Conservation (phyloP, 2,329 filamentous ascomycete genomes). For the Alternaria sp. region DNA sequence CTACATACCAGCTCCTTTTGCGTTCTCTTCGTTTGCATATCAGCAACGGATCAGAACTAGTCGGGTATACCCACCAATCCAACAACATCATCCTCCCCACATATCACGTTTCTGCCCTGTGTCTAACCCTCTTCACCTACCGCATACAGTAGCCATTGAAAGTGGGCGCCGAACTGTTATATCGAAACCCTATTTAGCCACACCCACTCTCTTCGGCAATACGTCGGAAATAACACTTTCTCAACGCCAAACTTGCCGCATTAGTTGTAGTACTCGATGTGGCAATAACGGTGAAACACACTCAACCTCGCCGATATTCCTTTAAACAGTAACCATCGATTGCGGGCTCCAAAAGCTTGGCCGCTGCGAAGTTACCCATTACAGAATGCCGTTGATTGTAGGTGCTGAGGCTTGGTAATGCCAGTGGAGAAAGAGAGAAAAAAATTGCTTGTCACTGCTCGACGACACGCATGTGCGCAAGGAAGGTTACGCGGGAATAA, state of each 20-base stretch:
- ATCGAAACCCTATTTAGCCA: slow-evolving; percentile 13
- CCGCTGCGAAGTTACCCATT: slow-evolving; percentile 9
- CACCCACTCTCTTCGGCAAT: slow-evolving; percentile 5
- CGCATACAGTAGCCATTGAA: slow-evolving; percentile 22
- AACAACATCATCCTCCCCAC: slow-evolving; percentile 24
- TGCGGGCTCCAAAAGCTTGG: slow-evolving; percentile 17
- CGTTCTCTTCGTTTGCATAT: not conserved
- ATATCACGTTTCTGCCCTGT: not conserved
- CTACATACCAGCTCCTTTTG: not conserved
- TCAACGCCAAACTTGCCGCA: not conserved
- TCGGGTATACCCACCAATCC: slow-evolving; percentile 19
- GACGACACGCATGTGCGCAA: not conserved
- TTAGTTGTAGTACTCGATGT: not conserved
- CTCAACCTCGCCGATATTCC: slow-evolving; percentile 7
- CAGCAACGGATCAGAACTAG: not conserved
- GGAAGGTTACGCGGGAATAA: slow-evolving; percentile 10
- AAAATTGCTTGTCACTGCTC: not conserved
- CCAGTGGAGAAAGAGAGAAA: not conserved
- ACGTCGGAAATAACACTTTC: slow-evolving; percentile 12
- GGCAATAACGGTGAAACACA: slow-evolving; percentile 6
- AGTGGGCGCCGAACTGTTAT: slow-evolving; percentile 22
- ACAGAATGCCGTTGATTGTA: slow-evolving; percentile 12
- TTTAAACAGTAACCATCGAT: slow-evolving; percentile 17
- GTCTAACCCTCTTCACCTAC: slow-evolving; percentile 4
- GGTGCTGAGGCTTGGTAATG: slow-evolving; percentile 16